Base-by-base conservation (phyloP, 2,329 filamentous ascomycete genomes). In the Fusarium scirpi region DNA sequence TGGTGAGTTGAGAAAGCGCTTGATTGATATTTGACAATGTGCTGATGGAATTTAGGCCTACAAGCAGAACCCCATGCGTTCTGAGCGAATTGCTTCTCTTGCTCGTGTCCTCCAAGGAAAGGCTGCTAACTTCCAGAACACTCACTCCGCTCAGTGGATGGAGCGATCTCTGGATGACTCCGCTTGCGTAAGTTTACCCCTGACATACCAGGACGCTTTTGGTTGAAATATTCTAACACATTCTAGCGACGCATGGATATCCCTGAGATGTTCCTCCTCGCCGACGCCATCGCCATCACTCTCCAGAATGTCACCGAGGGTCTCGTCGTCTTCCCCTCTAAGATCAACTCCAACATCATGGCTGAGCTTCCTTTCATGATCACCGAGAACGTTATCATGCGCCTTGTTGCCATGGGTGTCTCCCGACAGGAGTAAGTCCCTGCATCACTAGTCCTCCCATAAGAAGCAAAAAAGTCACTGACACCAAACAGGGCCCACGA, bases 351-450 rank as follows among this genome's bases (percentile, higher is more conserved):
- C 25, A 62, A 62, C 30, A 32, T 71, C 34, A 58, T 61, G 30
- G 52, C 56, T 1, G 65, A 73, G 29, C 43, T 73, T 0, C 70
- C 71, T 1, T 67, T 71, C 32, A 73, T 73, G 58, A 67, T 64
- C 16, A 65, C 71, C 1, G 71, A 73, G 34, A 71, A 57, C 46
- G 68, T 73, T 51, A 73, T 73, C 45, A 73, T 73, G 70, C 57
- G 52, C 11, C 45, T 73, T 6, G 52, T 62, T 11, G 63, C 58
- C 12, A 67, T 67, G 65, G 71, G 71, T 0, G 65, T 51, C 0
- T 68, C 57, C 22, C 61, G 71, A 30, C 71, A 73, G 32, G 71
- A 73, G 58, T 27, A 25, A 7, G 49, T 3, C 27, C 10, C 11
- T 29, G 12, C 8, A 13, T 1, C 24, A 2, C 2, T 8, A 8